Percentiles rank a stretch among this genome's conserved stretches.
Evolutionary conservation across 768 basidiomycete genomes (phyloP).

Genomic region (Hortiboletus campestris): DNA sequence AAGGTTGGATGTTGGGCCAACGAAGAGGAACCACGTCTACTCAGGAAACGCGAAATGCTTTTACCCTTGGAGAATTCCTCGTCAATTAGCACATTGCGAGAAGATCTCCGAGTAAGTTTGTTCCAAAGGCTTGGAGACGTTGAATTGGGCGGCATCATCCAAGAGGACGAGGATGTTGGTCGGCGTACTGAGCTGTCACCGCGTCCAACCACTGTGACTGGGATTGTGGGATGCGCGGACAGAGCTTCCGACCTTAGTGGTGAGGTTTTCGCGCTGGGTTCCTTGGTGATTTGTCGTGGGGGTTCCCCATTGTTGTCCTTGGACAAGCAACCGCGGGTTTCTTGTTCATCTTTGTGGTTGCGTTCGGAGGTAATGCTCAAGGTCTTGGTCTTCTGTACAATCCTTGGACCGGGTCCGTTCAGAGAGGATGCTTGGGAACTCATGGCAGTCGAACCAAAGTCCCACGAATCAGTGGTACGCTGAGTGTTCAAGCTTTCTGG

Average conservation of each 20-base stretch:
- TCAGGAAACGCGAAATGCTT: constrained; percentile 24
- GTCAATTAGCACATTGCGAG: constrained; percentile 10
- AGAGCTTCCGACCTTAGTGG: neutral
- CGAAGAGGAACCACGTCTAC: constrained; percentile 9
- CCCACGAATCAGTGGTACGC: constrained; percentile 76
- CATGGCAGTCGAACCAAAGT: constrained; percentile 55
- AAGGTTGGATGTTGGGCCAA: constrained; percentile 2
- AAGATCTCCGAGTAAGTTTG: constrained; percentile 18
- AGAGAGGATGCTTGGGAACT: constrained; percentile 32
- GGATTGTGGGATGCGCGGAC: neutral
- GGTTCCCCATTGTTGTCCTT: constrained; percentile 4
- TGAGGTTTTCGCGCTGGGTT: neutral
- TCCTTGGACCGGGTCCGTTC: constrained; percentile 2
- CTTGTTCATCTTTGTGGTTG: constrained; percentile 5
- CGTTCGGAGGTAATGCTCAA: constrained; percentile 5
- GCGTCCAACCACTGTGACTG: constrained; percentile 4
- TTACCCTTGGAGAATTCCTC: constrained; percentile 15
- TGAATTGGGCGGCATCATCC: neutral
- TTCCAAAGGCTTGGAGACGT: constrained; percentile 24
- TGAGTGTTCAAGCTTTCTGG: constrained; percentile 37
- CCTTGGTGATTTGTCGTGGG: neutral
- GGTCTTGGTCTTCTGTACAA: neutral
- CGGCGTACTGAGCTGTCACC: neutral
- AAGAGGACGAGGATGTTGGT: neutral
- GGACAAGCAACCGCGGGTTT: neutral